Conservation (phyloP, 2,329 filamentous ascomycete species). For the Alternaria rosae region DNA sequence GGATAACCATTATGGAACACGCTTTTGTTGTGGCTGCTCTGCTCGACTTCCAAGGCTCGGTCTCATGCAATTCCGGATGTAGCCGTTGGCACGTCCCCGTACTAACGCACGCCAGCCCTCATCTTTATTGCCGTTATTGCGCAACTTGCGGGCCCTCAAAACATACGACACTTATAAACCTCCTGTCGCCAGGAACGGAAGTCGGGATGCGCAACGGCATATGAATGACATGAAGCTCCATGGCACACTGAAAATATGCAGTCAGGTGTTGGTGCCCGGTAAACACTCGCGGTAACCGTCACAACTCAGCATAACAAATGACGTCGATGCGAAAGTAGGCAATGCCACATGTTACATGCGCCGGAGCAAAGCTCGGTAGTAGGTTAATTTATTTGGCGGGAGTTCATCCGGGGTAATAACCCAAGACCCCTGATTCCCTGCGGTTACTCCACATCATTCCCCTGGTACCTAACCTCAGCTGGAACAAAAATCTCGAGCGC, state of each 20-base stretch:
- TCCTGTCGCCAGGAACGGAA: neutral
- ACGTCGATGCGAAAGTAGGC: neutral
- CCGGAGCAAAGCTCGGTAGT: conserved; percentile 4
- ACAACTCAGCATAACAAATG: neutral
- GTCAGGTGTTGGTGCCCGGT: neutral
- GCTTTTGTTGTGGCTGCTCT: neutral
- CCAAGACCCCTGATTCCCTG: neutral
- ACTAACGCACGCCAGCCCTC: neutral
- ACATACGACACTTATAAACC: neutral
- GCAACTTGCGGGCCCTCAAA: neutral
- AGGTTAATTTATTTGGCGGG: conserved; percentile 6
- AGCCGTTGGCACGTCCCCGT: neutral
- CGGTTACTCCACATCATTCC: neutral
- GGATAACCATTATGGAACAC: neutral
- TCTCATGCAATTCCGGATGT: neutral
- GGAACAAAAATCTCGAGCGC: neutral
- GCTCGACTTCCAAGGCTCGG: neutral
- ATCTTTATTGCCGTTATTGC: neutral
- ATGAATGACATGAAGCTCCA: fast-evolving
- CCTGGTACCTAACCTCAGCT: neutral
- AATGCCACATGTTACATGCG: neutral
- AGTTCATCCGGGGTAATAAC: neutral
- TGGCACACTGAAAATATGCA: neutral
- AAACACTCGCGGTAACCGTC: neutral
- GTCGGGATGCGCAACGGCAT: neutral